Percentiles rank a stretch among this genome's conserved stretches.
phyloP scores from a whole-genome alignment of 345 rosid genomes.

The Brassica cretica region DNA sequence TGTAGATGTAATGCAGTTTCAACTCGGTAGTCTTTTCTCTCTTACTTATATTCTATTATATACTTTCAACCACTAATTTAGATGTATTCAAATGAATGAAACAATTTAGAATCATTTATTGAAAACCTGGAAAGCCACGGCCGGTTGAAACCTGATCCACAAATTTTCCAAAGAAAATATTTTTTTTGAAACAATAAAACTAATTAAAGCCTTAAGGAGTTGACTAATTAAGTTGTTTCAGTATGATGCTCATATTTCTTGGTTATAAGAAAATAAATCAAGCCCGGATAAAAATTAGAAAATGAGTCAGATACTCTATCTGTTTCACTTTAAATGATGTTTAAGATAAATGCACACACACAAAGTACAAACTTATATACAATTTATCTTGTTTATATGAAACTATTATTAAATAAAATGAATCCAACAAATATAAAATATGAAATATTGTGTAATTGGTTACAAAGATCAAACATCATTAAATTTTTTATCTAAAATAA shows the following conservation, averaged over 20 bases:
- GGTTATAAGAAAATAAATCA: background rate
- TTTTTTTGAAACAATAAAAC: background rate
- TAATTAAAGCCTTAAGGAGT: background rate
- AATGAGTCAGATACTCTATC: background rate
- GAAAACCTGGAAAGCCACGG: slow-evolving; percentile 4
- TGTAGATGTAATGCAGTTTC: slow-evolving; percentile 1
- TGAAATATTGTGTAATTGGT: background rate
- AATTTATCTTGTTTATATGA: too few relatives aligned
- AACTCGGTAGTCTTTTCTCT: background rate
- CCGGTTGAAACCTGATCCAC: slow-evolving; percentile 27
- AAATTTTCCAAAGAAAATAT: background rate
- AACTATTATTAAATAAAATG: background rate
- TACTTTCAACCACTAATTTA: slow-evolving; percentile 9
- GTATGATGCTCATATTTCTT: background rate
- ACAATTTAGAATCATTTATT: slow-evolving; percentile 11
- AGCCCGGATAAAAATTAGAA: background rate
- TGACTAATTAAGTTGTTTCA: background rate
- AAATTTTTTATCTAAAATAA: too few relatives aligned
- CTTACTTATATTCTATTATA: too few relatives aligned
- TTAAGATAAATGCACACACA: background rate
- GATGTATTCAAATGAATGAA: slow-evolving; percentile 6
- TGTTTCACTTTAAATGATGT: background rate
- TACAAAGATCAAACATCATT: background rate
- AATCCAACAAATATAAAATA: background rate
- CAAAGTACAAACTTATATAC: too few relatives aligned